These are phyloP conservation scores for Linnemannia zychae DNA, from an alignment of 192 early-diverging fungal species.

Conservation along the genomic window DNA sequence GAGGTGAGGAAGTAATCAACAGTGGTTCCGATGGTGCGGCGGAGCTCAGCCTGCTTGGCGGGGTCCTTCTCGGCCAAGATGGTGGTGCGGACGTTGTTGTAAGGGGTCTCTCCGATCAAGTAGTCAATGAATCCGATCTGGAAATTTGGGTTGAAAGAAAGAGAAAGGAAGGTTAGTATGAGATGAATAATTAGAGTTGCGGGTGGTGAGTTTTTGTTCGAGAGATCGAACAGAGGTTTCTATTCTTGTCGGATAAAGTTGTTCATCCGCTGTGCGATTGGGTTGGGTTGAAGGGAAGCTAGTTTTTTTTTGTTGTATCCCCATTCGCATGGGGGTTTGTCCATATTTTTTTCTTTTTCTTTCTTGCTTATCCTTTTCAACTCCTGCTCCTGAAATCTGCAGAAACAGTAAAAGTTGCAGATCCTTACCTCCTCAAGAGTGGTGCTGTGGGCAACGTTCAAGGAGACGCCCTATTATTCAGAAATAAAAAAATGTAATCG, in stretches of 20 bases:
- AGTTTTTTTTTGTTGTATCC: too few relatives aligned
- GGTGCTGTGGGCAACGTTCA: conserved; percentile 57
- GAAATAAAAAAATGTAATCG: not conserved
- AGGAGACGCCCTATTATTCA: conserved; percentile 38
- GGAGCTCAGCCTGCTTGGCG: conserved; percentile 50
- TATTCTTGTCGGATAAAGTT: not conserved
- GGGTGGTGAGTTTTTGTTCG: too few relatives aligned
- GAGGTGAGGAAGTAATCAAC: conserved; percentile 58
- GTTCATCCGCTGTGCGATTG: not conserved
- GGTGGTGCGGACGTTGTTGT: conserved; percentile 43
- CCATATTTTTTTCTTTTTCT: too few relatives aligned
- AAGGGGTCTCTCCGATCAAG: conserved; percentile 53
- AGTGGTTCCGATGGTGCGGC: conserved; percentile 52
- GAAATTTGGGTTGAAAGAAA: not conserved
- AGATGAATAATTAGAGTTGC: not conserved
- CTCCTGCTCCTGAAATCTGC: not conserved
- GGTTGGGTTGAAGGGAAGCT: too few relatives aligned
- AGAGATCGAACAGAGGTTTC: not conserved
- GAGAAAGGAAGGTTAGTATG: not conserved
- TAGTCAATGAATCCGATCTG: conserved; percentile 59
- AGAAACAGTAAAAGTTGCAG: too few relatives aligned
- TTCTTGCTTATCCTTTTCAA: not conserved
- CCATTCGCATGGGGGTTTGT: too few relatives aligned
- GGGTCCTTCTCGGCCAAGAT: conserved; percentile 55
- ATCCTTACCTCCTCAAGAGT: conserved; percentile 55